Conservation (phyloP, 139 green algal species). For the Spirogloea muscicola region DNA sequence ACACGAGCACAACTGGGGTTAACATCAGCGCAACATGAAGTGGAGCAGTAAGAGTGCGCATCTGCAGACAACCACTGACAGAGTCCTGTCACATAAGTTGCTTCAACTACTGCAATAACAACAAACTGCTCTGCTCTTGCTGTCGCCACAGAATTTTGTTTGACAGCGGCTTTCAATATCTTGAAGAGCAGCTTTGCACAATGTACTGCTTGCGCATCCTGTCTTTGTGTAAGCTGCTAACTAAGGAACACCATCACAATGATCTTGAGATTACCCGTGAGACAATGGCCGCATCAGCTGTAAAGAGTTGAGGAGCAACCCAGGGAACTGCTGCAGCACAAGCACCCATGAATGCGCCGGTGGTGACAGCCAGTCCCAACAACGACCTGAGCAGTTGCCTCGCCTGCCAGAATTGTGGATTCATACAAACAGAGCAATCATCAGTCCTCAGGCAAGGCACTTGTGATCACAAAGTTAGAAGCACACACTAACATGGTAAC, state of each 20-base stretch:
- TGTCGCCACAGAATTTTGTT: no score
- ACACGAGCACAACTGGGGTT: conserved; percentile 13
- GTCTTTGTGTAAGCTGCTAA: conserved; percentile 1
- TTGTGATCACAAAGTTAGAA: no score
- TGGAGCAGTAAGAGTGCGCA: neutral
- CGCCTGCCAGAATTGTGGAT: no score
- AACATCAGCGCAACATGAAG: conserved; percentile 7
- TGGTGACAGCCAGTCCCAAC: neutral
- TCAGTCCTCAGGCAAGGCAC: no score
- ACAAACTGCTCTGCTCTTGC: no score
- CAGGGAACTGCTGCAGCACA: neutral
- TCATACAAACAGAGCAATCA: no score
- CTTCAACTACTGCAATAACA: no score
- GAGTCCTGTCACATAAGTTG: no score
- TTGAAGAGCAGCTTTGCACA: no score
- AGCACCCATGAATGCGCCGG: neutral
- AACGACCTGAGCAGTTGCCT: conserved; percentile 16
- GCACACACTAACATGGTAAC: no score
- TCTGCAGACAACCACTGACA: conserved; percentile 3
- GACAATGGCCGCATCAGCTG: conserved; percentile 12
- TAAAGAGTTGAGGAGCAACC: conserved; percentile 3
- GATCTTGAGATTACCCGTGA: conserved; percentile 4
- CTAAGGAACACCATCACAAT: neutral
- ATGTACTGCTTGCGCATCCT: no score
- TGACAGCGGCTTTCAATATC: no score